Evolutionary conservation across 495 filamentous ascomycete species (phyloP), one percentile per base, ranked within the genome.

Genomic region (Hyphodiscus hymeniophilus): DNA sequence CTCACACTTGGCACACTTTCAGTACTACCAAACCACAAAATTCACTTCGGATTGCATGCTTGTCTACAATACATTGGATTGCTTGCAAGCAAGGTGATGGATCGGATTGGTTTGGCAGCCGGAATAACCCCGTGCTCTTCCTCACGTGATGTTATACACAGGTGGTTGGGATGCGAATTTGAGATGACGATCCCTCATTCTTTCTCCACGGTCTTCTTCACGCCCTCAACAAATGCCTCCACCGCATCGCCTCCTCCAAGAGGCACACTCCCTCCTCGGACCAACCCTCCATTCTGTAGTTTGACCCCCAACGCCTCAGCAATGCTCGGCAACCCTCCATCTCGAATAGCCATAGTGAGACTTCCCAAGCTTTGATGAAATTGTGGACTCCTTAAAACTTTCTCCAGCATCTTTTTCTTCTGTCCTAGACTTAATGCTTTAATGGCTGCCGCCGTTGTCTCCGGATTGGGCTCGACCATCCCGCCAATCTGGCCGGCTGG

Each of bases 271-370:
- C 80, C 77, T 12, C 85, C 82, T 52, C 72, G 72, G 56, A 92
- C 75, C 49, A 84, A 82, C 7, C 91, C 92, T 35, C 87, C 87
- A 63, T 94, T 87, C 49, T 79, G 74, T 17, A 98, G 76, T 41
- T 76, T 74, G 47, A 97, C 76, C 16, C 81, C 74, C 24, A 99
- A 64, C 18, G 89, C 89, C 52, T 94, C 88, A 17, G 88, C 84
- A 47, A 99, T 83, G 54, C 78, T 91, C 11, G 89, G 87, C 41
- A 99, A 66, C 0, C 88, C 92, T n/a, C 92, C 92, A 58, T 99
- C 91, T 47, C 91, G 69, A 38, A 99, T 71, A 18, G 92, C 92
- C 60, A 85, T 74, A 1, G 89, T 95, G 51, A 97, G 66, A 56
- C 85, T 89, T 0, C 80, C 75, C 28, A 94, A 64, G 55, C 87